Conservation (phyloP, 148 eudicot genomes). For the Spergularia bocconei region DNA sequence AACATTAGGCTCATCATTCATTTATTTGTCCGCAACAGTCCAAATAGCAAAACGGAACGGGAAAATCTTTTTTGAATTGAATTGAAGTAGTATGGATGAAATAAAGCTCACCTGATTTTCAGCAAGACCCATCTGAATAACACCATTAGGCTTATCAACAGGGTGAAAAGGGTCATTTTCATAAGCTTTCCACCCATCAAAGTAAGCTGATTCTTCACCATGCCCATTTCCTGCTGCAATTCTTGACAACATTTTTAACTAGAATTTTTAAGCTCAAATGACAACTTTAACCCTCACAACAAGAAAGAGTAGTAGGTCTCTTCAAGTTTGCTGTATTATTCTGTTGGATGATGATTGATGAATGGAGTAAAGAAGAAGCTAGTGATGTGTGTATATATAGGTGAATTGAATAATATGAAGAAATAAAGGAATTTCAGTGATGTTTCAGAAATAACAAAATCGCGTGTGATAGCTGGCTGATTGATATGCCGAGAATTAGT, state of each 20-base stretch:
- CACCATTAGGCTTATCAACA: constrained; percentile 36
- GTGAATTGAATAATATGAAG: background rate
- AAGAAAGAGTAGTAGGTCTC: no score
- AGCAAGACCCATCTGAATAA: constrained; percentile 58
- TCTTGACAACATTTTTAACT: constrained; percentile 31
- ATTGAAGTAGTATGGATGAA: no score
- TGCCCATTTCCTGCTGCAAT: constrained; percentile 45
- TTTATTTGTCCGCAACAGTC: no score
- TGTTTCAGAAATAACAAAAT: constrained; percentile 12
- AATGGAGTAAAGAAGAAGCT: background rate
- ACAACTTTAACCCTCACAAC: background rate
- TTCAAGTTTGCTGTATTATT: background rate
- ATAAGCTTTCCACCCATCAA: constrained; percentile 59
- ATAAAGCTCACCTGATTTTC: constrained; percentile 45
- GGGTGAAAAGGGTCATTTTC: constrained; percentile 46
- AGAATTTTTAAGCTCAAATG: constrained; percentile 12
- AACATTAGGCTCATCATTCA: background rate
- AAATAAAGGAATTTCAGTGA: background rate
- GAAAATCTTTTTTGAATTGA: no score
- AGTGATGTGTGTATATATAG: constrained; percentile 9
- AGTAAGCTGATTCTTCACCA: constrained; percentile 49
- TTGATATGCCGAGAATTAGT: constrained; percentile 10
- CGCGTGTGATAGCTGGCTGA: constrained; percentile 23
- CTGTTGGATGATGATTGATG: background rate
- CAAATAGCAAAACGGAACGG: no score